phyloP scores from a whole-genome alignment of 371 early-diverging fungal genomes.

The Choanephora cucurbitarum region DNA sequence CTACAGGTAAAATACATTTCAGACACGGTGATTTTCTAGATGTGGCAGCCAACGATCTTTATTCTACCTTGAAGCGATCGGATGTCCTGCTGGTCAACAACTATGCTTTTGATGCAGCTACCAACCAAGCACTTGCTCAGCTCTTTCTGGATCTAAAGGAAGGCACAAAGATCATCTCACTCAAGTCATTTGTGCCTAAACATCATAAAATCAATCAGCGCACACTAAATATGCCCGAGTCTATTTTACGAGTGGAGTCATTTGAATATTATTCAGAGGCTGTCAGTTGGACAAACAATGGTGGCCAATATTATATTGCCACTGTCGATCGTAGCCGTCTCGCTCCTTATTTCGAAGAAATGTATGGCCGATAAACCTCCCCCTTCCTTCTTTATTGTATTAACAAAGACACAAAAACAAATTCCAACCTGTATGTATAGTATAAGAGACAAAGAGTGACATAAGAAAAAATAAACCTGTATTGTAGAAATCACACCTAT shows the following conservation, averaged over 20 bases:
- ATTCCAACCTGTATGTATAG: conserved; percentile 32
- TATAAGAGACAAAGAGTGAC: conserved; percentile 29
- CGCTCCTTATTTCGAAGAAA: conserved; percentile 58
- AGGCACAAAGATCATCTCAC: conserved; percentile 81
- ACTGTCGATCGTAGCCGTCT: conserved; percentile 78
- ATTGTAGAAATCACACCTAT: conserved; percentile 41
- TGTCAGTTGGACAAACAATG: conserved; percentile 92
- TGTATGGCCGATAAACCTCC: conserved; percentile 26
- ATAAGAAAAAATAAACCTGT: conserved; percentile 35
- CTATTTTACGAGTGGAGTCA: conserved; percentile 76
- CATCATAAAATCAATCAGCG: conserved; percentile 79
- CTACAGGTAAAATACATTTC: conserved; percentile 65
- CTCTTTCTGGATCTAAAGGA: conserved; percentile 91
- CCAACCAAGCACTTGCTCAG: conserved; percentile 83
- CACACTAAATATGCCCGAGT: conserved; percentile 80
- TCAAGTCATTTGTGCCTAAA: conserved; percentile 80
- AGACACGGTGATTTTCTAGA: conserved; percentile 80
- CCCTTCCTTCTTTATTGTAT: conserved; percentile 7
- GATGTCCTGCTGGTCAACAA: conserved; percentile 95
- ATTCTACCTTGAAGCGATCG: conserved; percentile 72
- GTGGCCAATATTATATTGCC: conserved; percentile 85
- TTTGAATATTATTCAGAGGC: conserved; percentile 81
- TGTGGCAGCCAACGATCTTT: conserved; percentile 53
- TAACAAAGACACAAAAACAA: conserved; percentile 29
- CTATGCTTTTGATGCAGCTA: conserved; percentile 84